Percentiles rank a stretch among this genome's conserved stretches.
Evolutionary conservation across 1,284 basidiomycete species (phyloP).

Genomic region (Coniophora puteana): DNA sequence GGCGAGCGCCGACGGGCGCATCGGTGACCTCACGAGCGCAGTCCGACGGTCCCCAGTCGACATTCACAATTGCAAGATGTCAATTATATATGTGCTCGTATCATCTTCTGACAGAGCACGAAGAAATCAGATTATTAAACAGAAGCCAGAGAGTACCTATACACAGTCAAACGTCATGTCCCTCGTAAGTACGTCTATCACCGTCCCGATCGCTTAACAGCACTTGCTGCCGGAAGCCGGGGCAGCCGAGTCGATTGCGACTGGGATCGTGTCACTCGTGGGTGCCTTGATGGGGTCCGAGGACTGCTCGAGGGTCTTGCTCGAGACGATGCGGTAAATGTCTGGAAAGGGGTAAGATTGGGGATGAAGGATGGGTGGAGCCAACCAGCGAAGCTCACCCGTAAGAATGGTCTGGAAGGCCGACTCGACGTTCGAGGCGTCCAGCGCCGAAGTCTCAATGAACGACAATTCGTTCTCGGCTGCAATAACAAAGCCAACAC

Average conservation of each 20-base stretch:
- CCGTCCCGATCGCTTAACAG: slow-evolving; percentile 27
- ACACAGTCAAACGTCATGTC: slow-evolving; percentile 8
- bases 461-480: slow-evolving; percentile 85
- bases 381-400: slow-evolving; percentile 48
- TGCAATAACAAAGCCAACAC: slow-evolving; percentile 16
- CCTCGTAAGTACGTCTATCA: background rate
- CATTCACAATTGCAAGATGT: too few species aligned
- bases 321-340: slow-evolving; percentile 94
- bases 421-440: slow-evolving; percentile 96
- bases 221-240: slow-evolving; percentile 35
- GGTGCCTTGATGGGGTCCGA: slow-evolving; percentile 67
- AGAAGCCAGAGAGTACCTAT: slow-evolving; percentile 9
- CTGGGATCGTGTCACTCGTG: slow-evolving; percentile 72
- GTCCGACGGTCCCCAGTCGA: too few species aligned
- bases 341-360: slow-evolving; percentile 43
- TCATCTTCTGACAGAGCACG: too few species aligned
- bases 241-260: slow-evolving; percentile 50
- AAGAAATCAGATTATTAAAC: too few species aligned
- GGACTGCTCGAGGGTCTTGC: slow-evolving; percentile 83
- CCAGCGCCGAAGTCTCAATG: slow-evolving; percentile 99
- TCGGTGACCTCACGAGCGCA: too few species aligned
- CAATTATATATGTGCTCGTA: too few species aligned
- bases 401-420: slow-evolving; percentile 98
- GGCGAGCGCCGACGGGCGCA: too few species aligned
- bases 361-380: background rate